Conservation (phyloP, 192 early-diverging fungal species). For the Martensiomyces pterosporus region DNA sequence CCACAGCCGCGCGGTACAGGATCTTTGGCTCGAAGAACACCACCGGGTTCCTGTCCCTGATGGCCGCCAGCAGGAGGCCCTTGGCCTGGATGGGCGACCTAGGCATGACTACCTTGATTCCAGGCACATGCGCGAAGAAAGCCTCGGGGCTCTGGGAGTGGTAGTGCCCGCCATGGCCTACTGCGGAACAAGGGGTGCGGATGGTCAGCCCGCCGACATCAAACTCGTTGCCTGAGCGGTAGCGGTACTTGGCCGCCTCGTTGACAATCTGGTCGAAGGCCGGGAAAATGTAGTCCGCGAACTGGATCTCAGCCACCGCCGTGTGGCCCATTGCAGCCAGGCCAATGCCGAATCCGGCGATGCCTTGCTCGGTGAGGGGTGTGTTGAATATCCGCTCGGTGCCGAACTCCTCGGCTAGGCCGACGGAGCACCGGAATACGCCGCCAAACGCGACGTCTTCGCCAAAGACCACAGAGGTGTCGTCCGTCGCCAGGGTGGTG, state of each 20-base stretch:
- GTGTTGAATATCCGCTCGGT: constrained; percentile 94
- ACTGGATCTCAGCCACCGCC: constrained; percentile 97
- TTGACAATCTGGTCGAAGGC: constrained; percentile 98
- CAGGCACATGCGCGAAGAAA: constrained; percentile 92
- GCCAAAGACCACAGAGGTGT: constrained; percentile 90
- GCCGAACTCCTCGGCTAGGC: constrained; percentile 86
- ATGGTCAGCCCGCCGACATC: constrained; percentile 87
- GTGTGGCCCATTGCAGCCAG: constrained; percentile 92
- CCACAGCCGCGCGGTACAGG: constrained; percentile 91
- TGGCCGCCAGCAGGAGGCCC: constrained; percentile 83
- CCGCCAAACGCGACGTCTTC: constrained; percentile 98
- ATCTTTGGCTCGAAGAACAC: constrained; percentile 97
- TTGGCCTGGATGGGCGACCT: constrained; percentile 93
- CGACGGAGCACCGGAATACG: constrained; percentile 92
- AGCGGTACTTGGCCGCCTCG: constrained; percentile 96
- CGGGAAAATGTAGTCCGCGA: constrained; percentile 98
- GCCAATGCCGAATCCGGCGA: constrained; percentile 93
- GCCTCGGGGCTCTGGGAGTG: constrained; percentile 94
- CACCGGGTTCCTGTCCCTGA: constrained; percentile 91
- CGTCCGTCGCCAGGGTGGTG: constrained; percentile 79
- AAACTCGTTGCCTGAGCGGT: constrained; percentile 90
- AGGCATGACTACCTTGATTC: constrained; percentile 89
- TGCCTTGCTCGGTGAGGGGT: constrained; percentile 92
- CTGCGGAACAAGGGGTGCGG: constrained; percentile 86
- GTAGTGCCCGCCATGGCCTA: constrained; percentile 96